Evolutionary conservation across 1,139 yeast species (phyloP), one percentile per base, ranked within the genome.

Genomic region (Pichia terricola): DNA sequence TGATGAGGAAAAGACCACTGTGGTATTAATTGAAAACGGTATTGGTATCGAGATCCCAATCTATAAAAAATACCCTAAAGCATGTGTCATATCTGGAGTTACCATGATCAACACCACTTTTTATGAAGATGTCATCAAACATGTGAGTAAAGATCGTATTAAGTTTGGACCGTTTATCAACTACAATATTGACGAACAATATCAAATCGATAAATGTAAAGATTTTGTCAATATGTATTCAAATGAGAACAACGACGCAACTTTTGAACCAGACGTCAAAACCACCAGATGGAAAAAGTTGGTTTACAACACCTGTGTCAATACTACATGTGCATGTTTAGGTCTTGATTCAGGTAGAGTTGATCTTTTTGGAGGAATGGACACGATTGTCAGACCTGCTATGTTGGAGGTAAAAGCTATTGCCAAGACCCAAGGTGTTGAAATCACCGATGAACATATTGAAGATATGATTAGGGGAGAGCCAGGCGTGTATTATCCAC

Each of bases 1-100:
- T 28, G 60, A 68, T 7, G 56, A 64, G 4, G 65, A 61, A 5
- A 34, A 34, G 35, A 70, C 85, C 4, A 68, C 73, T 6, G 73
- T 84, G 45, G 75, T 81, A 3, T 68, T 83, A 49, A 61, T 81
- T 41, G 91, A 83, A 62, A 83, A 83, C 56, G 94, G 94, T 4
- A 68, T 81, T 47, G 87, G 79, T 34, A 81, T 81, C 49, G 94
- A 84, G 58, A 65, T 64, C 43, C 76, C 82, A 4, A 72, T 79
- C 53, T 68, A 75, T 40, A 65, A 68, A 42, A 64, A 68, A 41
- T 82, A 70, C 57, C 89, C 91, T 6, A 61, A 66, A 0, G 74
- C 75, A 42, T 61, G 75, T 26, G 72, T 81, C 5, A 64, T 84
- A 28, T 75, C 84, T 42, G 91, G 87, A 9, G 82, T 81, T 8